phyloP scores from a whole-genome alignment of 495 filamentous ascomycete species.

The Hypoxylon intermedium region DNA sequence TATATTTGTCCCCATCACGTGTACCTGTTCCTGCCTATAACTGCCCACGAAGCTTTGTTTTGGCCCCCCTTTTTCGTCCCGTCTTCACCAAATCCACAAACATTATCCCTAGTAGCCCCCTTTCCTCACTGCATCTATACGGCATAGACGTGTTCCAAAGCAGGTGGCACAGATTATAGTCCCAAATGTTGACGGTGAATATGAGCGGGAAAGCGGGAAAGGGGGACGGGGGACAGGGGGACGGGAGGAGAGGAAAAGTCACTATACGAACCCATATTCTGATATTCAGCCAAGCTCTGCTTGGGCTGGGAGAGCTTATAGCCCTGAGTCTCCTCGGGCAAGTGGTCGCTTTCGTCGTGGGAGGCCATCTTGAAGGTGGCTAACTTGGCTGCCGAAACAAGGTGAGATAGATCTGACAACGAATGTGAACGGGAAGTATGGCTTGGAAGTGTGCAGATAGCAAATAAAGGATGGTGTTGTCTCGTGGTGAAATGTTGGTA shows the following conservation, averaged over 20 bases:
- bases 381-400: neutral
- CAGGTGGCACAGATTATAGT: slow-evolving; percentile 3
- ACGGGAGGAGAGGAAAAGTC: no score
- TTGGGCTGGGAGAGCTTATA: slow-evolving; percentile 96
- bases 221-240: no score
- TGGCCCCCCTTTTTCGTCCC: neutral
- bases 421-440: slow-evolving; percentile 1
- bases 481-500: slow-evolving; percentile 23
- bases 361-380: slow-evolving; percentile 68
- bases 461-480: slow-evolving; percentile 8
- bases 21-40: neutral
- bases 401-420: slow-evolving; percentile 3
- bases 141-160: neutral
- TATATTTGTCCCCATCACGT: no score
- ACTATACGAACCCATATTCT: slow-evolving; percentile 79
- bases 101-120: neutral
- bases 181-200: slow-evolving; percentile 7
- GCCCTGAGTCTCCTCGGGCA: slow-evolving; percentile 85
- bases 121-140: neutral
- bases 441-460: slow-evolving; percentile 11
- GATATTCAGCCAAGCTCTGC: slow-evolving; percentile 93
- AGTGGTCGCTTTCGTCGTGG: slow-evolving; percentile 80
- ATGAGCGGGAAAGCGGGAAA: slow-evolving; percentile 10
- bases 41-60: neutral
- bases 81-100: neutral